These are phyloP conservation scores for Leucocoprinus leucothites DNA, from an alignment of 768 basidiomycete genomes.

Conservation along the genomic window DNA sequence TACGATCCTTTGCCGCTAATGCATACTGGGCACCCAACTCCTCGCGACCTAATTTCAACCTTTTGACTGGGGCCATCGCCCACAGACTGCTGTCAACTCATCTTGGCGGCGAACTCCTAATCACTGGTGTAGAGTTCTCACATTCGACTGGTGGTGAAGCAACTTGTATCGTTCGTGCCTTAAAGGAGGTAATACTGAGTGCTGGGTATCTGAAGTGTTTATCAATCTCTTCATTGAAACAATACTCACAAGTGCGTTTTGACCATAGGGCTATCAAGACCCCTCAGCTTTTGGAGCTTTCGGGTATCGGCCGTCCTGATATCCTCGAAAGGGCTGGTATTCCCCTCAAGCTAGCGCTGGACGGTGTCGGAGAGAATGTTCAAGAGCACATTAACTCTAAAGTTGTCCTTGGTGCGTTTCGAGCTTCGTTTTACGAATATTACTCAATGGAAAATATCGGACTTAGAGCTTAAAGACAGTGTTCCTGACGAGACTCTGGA, in stretches of 20 bases:
- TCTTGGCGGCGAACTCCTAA: conserved; percentile 8
- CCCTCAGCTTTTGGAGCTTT: conserved; percentile 18
- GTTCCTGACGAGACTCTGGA: neutral
- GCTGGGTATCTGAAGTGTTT: conserved; percentile 9
- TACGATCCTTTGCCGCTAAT: conserved; percentile 11
- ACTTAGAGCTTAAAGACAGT: neutral
- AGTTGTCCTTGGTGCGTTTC: neutral
- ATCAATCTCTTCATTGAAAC: neutral
- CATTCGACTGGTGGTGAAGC: neutral
- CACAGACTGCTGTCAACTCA: neutral
- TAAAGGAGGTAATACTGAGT: conserved; percentile 14
- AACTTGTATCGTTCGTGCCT: neutral
- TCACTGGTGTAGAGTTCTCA: conserved; percentile 11
- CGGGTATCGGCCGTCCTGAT: conserved; percentile 15
- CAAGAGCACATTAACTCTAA: conserved; percentile 13
- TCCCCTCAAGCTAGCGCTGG: conserved; percentile 14
- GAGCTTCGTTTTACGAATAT: neutral
- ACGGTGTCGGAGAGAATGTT: conserved; percentile 17
- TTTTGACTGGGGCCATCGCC: neutral
- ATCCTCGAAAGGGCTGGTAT: conserved; percentile 12
- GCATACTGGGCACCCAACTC: conserved; percentile 11
- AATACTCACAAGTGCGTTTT: too few relatives aligned
- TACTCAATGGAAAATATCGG: neutral
- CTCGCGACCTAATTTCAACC: conserved; percentile 16
- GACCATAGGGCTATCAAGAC: conserved; percentile 12